Conservation (phyloP, 495 filamentous ascomycete species). For the Lasiosphaeris hirsuta region DNA sequence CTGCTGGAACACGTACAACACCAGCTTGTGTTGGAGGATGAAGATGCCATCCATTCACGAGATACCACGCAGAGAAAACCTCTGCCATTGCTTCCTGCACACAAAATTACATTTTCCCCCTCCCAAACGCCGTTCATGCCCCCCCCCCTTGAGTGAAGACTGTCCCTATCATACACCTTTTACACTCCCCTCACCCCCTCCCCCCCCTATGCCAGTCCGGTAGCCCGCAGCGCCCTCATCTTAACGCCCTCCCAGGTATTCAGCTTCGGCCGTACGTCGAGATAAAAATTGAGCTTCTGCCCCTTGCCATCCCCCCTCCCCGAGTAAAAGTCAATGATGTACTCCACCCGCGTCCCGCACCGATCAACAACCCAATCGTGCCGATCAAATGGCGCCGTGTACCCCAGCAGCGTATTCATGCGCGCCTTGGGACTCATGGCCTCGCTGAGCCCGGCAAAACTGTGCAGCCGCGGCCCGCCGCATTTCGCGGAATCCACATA, state of each 20-base stretch:
- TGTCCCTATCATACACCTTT: constrained; percentile 2
- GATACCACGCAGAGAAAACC: constrained; percentile 14
- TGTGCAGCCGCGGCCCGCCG: constrained; percentile 75
- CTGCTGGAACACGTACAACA: background rate
- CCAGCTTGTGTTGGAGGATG: background rate
- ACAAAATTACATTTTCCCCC: background rate
- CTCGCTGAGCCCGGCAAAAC: constrained; percentile 73
- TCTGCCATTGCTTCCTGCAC: background rate
- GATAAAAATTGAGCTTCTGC: constrained; percentile 77
- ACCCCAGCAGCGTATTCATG: constrained; percentile 76
- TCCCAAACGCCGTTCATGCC: background rate
- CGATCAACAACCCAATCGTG: constrained; percentile 97
- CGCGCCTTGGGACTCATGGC: constrained; percentile 79
- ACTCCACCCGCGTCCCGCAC: constrained; percentile 85
- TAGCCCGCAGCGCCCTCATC: constrained; percentile 66
- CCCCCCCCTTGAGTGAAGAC: background rate
- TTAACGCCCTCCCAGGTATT: constrained; percentile 86
- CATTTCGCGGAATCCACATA: constrained; percentile 52
- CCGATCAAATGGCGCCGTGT: constrained; percentile 87
- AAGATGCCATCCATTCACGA: background rate
- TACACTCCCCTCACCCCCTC: background rate
- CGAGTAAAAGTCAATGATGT: constrained; percentile 96
- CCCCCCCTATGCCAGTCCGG: constrained; percentile 52
- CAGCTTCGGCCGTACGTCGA: constrained; percentile 93
- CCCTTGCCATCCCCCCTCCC: constrained; percentile 59